phyloP scores from a whole-genome alignment of 2,329 filamentous ascomycete species.

The Fusarium sulawesiense region DNA sequence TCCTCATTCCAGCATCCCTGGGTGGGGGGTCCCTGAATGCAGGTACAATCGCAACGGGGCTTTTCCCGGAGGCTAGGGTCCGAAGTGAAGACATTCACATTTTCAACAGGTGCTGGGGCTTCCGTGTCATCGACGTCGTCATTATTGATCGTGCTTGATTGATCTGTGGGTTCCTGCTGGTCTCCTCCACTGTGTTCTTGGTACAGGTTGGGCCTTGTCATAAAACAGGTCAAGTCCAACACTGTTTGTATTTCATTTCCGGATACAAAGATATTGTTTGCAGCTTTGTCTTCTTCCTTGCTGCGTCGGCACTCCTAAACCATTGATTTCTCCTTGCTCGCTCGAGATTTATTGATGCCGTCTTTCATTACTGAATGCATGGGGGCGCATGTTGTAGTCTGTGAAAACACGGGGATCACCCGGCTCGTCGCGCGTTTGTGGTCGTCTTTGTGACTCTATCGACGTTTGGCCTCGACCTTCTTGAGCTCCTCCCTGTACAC shows the following conservation, averaged over 20 bases:
- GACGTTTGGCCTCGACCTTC: conserved; percentile 85
- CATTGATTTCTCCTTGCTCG: neutral
- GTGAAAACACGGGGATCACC: neutral
- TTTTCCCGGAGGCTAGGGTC: neutral
- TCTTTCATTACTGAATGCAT: neutral
- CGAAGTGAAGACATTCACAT: neutral
- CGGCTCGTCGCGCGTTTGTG: neutral
- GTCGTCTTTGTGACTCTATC: conserved; percentile 50
- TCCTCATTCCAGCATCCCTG: neutral
- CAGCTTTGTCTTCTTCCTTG: neutral
- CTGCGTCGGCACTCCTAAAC: neutral
- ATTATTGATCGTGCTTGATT: neutral
- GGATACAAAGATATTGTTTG: neutral
- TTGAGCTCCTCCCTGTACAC: conserved; percentile 83
- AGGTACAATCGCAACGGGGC: neutral
- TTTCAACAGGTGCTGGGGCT: neutral
- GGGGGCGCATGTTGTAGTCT: neutral
- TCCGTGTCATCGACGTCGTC: neutral
- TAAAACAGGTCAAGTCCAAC: neutral
- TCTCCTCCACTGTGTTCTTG: neutral
- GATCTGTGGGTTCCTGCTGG: neutral
- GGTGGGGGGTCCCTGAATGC: neutral
- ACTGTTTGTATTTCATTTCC: neutral
- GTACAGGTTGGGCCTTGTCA: neutral
- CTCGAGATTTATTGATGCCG: neutral